A percentile compares a stretch with the other conserved stretches of the same genome.
phyloP scores from a whole-genome alignment of 208 protist genomes.

The Acanthamoeba royreba region DNA sequence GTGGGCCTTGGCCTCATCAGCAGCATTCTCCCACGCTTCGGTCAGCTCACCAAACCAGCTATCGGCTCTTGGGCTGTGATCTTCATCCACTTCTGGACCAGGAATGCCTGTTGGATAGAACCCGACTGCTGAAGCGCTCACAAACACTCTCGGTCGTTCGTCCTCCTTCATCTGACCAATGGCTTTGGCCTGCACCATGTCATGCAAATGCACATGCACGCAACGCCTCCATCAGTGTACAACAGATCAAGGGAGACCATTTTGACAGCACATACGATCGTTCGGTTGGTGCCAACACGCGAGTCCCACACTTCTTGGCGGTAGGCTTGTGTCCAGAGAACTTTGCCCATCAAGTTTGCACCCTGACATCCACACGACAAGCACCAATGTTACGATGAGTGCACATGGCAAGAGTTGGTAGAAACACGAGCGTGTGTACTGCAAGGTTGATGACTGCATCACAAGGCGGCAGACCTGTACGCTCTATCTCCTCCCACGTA shows the following conservation, averaged over 20 bases:
- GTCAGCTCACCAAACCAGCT: slow-evolving; percentile 7
- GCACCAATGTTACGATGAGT: no score
- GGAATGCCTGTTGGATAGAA: slow-evolving; percentile 36
- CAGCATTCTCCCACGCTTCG: not conserved
- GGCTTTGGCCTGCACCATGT: not conserved
- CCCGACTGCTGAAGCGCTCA: not conserved
- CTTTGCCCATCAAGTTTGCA: slow-evolving; percentile 3
- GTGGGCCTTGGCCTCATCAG: not conserved
- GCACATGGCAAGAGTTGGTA: no score
- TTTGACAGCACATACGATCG: slow-evolving; percentile 39
- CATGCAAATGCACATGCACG: no score
- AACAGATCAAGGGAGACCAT: no score
- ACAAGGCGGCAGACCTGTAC: not conserved
- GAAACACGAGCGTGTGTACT: no score
- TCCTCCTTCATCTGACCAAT: not conserved
- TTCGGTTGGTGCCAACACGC: not conserved
- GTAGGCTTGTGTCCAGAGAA: slow-evolving; percentile 10
- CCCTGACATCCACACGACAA: no score
- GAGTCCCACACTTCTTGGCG: not conserved
- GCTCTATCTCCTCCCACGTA: not conserved
- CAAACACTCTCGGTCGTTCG: not conserved
- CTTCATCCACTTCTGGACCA: slow-evolving; percentile 36
- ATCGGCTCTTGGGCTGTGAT: not conserved
- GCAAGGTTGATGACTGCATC: slow-evolving; percentile 45
- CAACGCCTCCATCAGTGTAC: no score